A percentile compares a stretch with the other conserved stretches of the same genome.
Evolutionary conservation across 345 rosid genomes (phyloP).

Genomic region (Eucalyptus decipiens): DNA sequence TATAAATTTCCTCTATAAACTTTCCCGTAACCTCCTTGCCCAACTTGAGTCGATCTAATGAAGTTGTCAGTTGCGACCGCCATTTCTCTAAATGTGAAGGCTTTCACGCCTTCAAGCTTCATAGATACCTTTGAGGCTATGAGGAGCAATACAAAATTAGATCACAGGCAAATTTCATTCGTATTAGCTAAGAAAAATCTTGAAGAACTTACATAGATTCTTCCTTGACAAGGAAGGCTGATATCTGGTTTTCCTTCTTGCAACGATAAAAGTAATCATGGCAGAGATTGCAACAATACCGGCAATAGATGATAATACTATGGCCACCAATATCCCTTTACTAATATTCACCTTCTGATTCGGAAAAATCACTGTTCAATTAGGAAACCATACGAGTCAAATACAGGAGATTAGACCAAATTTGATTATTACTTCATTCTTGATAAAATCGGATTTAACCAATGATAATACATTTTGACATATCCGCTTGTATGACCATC

Average conservation of each 20-base stretch:
- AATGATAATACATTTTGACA: not conserved
- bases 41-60: slow-evolving; percentile 53
- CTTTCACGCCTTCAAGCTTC: slow-evolving; percentile 65
- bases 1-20: slow-evolving; percentile 69
- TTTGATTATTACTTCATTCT: not conserved
- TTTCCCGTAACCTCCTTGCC: slow-evolving; percentile 90
- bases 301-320: slow-evolving; percentile 40
- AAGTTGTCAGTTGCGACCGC: slow-evolving; percentile 64
- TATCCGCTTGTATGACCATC: not conserved
- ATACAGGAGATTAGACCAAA: not conserved
- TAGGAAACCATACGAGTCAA: not conserved
- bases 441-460: slow-evolving; percentile 12
- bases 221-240: slow-evolving; percentile 39
- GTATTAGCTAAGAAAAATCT: not conserved
- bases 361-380: not conserved
- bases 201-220: slow-evolving; percentile 38
- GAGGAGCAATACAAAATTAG: not conserved
- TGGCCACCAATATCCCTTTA: slow-evolving; percentile 43
- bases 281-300: slow-evolving; percentile 28
- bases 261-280: slow-evolving; percentile 22
- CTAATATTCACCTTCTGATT: slow-evolving; percentile 16
- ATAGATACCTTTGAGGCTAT: slow-evolving; percentile 58
- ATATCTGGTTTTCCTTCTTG: slow-evolving; percentile 35
- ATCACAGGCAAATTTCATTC: not conserved
- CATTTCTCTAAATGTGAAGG: slow-evolving; percentile 67